A percentile compares a stretch with the other conserved stretches of the same genome.
Conservation (phyloP, 179 eudicot species). For the Spergularia azorica region DNA sequence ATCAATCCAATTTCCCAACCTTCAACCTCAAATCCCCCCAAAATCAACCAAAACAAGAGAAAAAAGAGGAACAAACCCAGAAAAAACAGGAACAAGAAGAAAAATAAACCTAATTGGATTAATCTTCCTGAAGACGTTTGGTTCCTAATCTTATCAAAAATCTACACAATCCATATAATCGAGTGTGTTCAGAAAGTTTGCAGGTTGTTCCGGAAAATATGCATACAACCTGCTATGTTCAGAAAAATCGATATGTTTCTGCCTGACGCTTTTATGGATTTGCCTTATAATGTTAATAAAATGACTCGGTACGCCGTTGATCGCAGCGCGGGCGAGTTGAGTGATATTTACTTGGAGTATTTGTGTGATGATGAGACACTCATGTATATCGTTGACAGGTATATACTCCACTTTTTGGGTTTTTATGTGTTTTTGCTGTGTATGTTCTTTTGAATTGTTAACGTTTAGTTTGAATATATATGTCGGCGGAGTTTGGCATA, state of each 20-base stretch:
- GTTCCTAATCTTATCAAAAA: conserved; percentile 18
- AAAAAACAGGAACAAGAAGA: neutral
- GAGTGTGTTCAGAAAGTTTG: conserved; percentile 31
- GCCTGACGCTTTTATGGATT: neutral
- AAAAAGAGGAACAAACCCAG: neutral
- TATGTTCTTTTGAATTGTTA: too few relatives aligned
- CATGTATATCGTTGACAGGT: conserved; percentile 28
- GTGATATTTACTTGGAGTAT: conserved; percentile 26
- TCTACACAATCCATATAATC: conserved; percentile 22
- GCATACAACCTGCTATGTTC: conserved; percentile 28
- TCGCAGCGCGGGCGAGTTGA: conserved; percentile 27
- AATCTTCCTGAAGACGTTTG: conserved; percentile 26
- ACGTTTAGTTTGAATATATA: too few relatives aligned
- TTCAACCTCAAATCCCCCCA: conserved; percentile 6
- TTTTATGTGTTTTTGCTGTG: neutral
- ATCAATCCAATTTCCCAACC: neutral
- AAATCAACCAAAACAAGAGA: conserved; percentile 2
- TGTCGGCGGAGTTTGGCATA: too few relatives aligned
- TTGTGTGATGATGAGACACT: conserved; percentile 26
- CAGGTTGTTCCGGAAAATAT: conserved; percentile 30
- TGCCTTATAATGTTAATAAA: conserved; percentile 8
- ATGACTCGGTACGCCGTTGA: conserved; percentile 30
- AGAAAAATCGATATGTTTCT: conserved; percentile 18
- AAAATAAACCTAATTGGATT: conserved; percentile 16
- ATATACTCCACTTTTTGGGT: neutral